A percentile compares a stretch with the other conserved stretches of the same genome.
Evolutionary conservation across 129 eudicot genomes (phyloP).

Genomic region (Mikania micrantha): DNA sequence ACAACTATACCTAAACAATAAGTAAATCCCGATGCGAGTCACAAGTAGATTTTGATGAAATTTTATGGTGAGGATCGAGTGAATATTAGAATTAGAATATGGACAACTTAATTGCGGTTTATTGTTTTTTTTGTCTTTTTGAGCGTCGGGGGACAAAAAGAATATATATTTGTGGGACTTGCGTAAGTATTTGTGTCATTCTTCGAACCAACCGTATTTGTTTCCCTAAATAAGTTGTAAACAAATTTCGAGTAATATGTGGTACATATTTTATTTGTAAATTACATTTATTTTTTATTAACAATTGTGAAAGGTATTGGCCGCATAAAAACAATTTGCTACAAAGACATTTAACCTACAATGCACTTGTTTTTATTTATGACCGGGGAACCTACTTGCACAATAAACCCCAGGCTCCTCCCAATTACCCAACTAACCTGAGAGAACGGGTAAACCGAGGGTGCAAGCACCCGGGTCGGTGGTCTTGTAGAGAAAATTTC

Average conservation of each 20-base stretch:
- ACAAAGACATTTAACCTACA: conserved; percentile 25
- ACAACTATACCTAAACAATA: neutral
- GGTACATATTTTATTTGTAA: conserved; percentile 18
- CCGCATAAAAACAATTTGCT: conserved; percentile 12
- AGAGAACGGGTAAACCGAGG: too few relatives aligned
- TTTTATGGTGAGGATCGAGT: neutral
- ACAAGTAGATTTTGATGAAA: neutral
- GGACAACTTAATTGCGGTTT: conserved; percentile 2
- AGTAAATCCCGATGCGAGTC: neutral
- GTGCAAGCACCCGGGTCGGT: too few relatives aligned
- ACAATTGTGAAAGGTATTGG: neutral
- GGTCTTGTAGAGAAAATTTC: too few relatives aligned
- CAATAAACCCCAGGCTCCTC: too few relatives aligned
- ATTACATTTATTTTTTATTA: conserved; percentile 4
- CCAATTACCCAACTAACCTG: too few relatives aligned
- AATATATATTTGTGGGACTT: conserved; percentile 29
- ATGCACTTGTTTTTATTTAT: too few relatives aligned
- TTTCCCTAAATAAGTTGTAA: neutral
- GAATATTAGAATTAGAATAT: neutral
- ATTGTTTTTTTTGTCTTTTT: conserved; percentile 19
- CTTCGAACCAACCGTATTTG: conserved; percentile 8
- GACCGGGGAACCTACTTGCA: too few relatives aligned
- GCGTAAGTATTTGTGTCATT: conserved; percentile 18
- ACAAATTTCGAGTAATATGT: conserved; percentile 20
- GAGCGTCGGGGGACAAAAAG: conserved; percentile 19